Evolutionary conservation across 768 basidiomycete genomes (phyloP), one percentile per base, ranked within the genome.

Genomic region (Panaeolus papilionaceus): DNA sequence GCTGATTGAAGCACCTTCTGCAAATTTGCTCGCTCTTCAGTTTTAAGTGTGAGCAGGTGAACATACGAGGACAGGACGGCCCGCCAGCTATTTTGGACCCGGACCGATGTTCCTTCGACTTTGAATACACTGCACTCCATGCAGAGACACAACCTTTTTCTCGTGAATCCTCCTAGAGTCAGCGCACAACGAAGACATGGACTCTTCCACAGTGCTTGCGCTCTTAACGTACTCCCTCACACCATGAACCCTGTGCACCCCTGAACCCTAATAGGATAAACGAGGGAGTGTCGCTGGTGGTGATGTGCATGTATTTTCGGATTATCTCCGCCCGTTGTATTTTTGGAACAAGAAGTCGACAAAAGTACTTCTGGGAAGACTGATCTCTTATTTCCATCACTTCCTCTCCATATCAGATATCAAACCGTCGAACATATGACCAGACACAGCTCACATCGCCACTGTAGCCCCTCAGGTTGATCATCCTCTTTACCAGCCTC

Each of bases 361-460:
- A 42, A 18, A 63, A 38, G 42, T 7, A 63, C 62, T 45, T 28
- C 62, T 63, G 4, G 33, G 49, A 58, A 58, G 54, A 28, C 33
- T 58, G 54, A 58, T 58, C 54, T 16, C 54, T 28, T 58, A 58
- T 58, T 58, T 58, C 54, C 54, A 58, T 33, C 54, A 28, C 20
- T 12, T 33, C 12, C 26, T 28, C 11, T 28, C 54, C 33, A 33
- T 28, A 58, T 37, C 16, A 16, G 28, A 37, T n/a, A 49, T 49
- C 11, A 23, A 20, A 9, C 7, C 2, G 47, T 23, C 9, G 47
- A 20, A 23, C 20, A 12, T 9, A 8, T 49, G 47, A 23, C 47
- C 0, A 16, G 11, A 12, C 6, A 18, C 47, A 49, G 47, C n/a
- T 49, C 16, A 16, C 14, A 58, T 33, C 4, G 14, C 54, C 54